These are phyloP conservation scores for Blastobotrys mokoenaii DNA, from an alignment of 805 yeast species.

Conservation along the genomic window DNA sequence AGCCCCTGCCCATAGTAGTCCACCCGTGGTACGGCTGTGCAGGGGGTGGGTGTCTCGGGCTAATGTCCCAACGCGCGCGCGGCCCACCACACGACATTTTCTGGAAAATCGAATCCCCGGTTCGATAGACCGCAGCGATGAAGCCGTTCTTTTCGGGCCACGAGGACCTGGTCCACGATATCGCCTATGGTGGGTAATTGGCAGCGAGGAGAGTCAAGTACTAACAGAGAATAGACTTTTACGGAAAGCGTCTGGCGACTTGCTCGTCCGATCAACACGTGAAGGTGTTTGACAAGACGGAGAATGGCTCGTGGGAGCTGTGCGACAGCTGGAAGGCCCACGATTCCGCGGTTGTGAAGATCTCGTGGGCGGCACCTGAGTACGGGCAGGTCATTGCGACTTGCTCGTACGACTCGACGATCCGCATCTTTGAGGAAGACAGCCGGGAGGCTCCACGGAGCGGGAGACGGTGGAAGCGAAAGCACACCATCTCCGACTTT, in stretches of 20 bases:
- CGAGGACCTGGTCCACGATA: slow-evolving; percentile 85
- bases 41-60: no score
- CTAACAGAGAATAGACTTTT: slow-evolving; percentile 42
- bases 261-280: slow-evolving; percentile 93
- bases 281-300: slow-evolving; percentile 65
- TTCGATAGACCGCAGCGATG: slow-evolving; percentile 24
- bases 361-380: slow-evolving; percentile 93
- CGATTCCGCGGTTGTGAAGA: slow-evolving; percentile 73
- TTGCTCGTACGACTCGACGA: slow-evolving; percentile 82
- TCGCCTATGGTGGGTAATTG: slow-evolving; percentile 50
- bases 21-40: no score
- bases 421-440: slow-evolving; percentile 86
- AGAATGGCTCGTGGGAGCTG: slow-evolving; percentile 55
- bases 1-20: no score
- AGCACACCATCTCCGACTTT: slow-evolving; percentile 75
- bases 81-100: neutral
- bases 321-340: slow-evolving; percentile 95
- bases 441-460: slow-evolving; percentile 64
- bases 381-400: slow-evolving; percentile 81
- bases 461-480: slow-evolving; percentile 76
- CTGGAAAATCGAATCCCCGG: no score
- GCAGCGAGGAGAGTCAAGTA: neutral
- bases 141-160: slow-evolving; percentile 84
- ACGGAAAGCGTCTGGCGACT: slow-evolving; percentile 87
- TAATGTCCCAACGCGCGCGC: neutral